Evolutionary conservation across 169 alveolate species (phyloP), one percentile per base, ranked within the genome.

Genomic region (Plasmodium inui): DNA sequence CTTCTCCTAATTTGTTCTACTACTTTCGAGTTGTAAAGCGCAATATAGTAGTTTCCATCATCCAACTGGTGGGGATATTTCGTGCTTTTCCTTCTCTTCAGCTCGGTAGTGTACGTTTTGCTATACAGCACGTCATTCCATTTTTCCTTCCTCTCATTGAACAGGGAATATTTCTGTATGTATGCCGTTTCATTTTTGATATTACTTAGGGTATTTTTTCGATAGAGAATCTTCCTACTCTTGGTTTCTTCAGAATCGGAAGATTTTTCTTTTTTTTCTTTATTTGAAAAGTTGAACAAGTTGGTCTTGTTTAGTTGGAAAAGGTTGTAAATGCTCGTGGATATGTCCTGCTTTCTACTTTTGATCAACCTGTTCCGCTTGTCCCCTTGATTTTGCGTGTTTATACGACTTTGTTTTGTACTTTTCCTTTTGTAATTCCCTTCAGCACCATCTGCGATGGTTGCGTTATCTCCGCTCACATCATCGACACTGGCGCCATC

Each of bases 131-230:
- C 19, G 73, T 79, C 73, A 34, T 57, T 79, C 76, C 83, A 9
- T 61, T 79, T 89, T 39, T 80, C 83, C 50, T 53, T 88, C 50
- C 50, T 79, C 44, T 89, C 94, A 79, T 89, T 89, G 44, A 61
- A 67, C 41, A 89, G 26, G 41, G 83, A 89, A 89, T 89, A 78
- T 67, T 79, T 89, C 50, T 89, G 94, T 34, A 78, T 89, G 50
- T 89, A 78, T 2, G 67, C 57, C 34, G 83, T 79, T 19, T 89
- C 94, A 44, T 89, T 78, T 67, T 89, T 89, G 10, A 70, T 57
- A 78, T 79, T 88, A 76, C 73, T 88, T 76, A 61, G 61, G 37
- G 82, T 84, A 32, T 78, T 89, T 39, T 85, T 73, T 32, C 80
- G 53, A 30, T 73, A 85, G 57, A 3, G 57, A 17, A 37, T 61